Conservation (phyloP, 2,329 filamentous ascomycete species). For the Hypoxylon sp. region DNA sequence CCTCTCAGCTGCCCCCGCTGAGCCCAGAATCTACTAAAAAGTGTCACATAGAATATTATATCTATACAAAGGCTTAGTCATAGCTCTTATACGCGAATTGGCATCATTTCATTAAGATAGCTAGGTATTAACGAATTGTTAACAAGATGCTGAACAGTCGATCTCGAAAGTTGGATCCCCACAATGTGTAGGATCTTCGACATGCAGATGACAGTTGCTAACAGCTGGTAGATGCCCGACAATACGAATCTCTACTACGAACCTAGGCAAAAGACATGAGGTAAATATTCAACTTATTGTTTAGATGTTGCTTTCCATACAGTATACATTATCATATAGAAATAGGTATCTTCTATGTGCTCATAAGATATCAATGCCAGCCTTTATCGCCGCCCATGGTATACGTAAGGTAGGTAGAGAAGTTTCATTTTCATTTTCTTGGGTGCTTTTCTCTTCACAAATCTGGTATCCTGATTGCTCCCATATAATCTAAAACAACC, state of each 20-base stretch:
- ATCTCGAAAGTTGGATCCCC: not conserved
- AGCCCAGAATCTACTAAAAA: not conserved
- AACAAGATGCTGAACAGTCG: not conserved
- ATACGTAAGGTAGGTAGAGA: not conserved
- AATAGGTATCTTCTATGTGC: conserved; percentile 10
- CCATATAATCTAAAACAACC: not conserved
- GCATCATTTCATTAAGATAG: not conserved
- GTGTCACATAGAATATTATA: not conserved
- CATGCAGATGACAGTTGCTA: not conserved
- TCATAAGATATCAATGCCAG: conserved; percentile 3
- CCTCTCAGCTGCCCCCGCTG: not conserved
- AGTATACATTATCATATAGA: conserved; percentile 17
- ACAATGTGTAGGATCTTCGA: not conserved
- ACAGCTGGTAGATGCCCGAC: not conserved
- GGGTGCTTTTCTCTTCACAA: conserved; percentile 10
- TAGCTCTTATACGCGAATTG: not conserved
- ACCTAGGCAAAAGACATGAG: no score
- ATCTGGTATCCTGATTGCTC: not conserved
- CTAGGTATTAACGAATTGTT: no score
- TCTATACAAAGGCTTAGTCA: not conserved
- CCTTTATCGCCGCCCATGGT: not conserved
- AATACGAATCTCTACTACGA: not conserved
- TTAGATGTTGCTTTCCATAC: not conserved
- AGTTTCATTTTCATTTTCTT: not conserved
- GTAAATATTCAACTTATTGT: not conserved